phyloP scores from a whole-genome alignment of 1,284 basidiomycete species.

The Entoloma clypeatum region DNA sequence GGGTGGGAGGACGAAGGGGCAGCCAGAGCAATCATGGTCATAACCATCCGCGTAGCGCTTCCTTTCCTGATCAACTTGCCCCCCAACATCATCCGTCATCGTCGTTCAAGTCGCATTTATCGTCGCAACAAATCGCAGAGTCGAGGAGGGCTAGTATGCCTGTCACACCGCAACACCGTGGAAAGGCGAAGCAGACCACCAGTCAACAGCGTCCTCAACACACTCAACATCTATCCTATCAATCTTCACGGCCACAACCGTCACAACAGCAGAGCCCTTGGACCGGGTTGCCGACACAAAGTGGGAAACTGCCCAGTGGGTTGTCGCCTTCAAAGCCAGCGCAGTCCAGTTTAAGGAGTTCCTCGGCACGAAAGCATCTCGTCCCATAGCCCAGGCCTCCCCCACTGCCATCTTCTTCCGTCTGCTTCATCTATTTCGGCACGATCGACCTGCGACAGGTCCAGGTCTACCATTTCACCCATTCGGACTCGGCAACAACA shows the following conservation, averaged over 20 bases:
- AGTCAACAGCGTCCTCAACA: conserved; percentile 12
- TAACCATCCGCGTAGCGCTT: conserved; percentile 15
- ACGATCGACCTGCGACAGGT: no score
- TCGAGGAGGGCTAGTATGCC: conserved; percentile 20
- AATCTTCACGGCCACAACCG: conserved; percentile 8
- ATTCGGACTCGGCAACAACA: no score
- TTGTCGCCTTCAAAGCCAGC: conserved; percentile 13
- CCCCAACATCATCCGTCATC: conserved; percentile 16
- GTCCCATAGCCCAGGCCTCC: neutral
- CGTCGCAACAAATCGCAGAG: conserved; percentile 6
- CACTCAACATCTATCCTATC: conserved; percentile 15
- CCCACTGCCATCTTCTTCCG: neutral
- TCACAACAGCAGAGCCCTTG: conserved; percentile 30
- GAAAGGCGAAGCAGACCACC: conserved; percentile 6
- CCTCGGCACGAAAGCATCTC: conserved; percentile 8
- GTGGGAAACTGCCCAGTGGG: conserved; percentile 23
- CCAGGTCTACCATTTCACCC: no score
- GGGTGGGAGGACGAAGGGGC: conserved; percentile 10
- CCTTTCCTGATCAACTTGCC: conserved; percentile 18
- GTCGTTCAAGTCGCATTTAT: conserved; percentile 1
- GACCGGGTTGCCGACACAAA: conserved; percentile 35
- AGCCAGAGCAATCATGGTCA: conserved; percentile 4
- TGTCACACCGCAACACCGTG: conserved; percentile 3
- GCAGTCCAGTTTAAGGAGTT: conserved; percentile 12
- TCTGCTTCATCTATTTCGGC: neutral